Base-by-base conservation (phyloP, 75 land plant genomes). In the Picea sitchensis region DNA sequence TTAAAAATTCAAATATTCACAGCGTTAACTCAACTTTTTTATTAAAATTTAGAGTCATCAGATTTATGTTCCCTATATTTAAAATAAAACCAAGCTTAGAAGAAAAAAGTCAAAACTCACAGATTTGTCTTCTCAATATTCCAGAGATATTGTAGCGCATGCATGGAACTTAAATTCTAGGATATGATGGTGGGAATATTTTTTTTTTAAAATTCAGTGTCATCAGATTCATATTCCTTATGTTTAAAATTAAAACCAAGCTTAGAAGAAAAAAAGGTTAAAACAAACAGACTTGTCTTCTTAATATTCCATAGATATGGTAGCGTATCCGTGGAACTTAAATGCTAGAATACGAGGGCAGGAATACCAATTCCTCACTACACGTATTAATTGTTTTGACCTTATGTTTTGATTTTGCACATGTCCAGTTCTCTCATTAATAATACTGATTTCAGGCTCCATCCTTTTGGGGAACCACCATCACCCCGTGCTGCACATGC, bases 401-500 rank as follows among this genome's bases (percentile, higher is more conserved):
- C 17, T 6, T 41, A 41, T 38, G 12, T 36, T 2, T 20, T 69
- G 73, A 69, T 38, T 36, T 69, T 69, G 2, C 56, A 36, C 31
- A 64, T 71, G 54, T 71, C 44, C 13, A 71, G 51, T 20, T n/a
- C 26, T 21, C 23, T 77, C 6, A 77, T n/a, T 41, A 3, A 36
- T 36, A 38, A 5, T 61, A 17, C 38, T 61, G 54, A 77, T 30
- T 81, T 41, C 80, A 88, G 90, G 69, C 88, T 88, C 26, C 81
- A 76, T 69, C 88, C 90, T 6, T 76, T 83, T 47, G 90, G 90
- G 38, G 90, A 88, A 21, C 88, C 90, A 20, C 90, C 90, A 69
- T 88, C 86, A 73, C 90, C 84, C 56, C 90, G 90, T 47, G 90
- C 90, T 59, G 90, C 90, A 64, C 90, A 88, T 79, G 90, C 85